Evolutionary conservation across 192 early-diverging fungal genomes (phyloP), one percentile per base, ranked within the genome.

Genomic region (Obelidium mucronatum): DNA sequence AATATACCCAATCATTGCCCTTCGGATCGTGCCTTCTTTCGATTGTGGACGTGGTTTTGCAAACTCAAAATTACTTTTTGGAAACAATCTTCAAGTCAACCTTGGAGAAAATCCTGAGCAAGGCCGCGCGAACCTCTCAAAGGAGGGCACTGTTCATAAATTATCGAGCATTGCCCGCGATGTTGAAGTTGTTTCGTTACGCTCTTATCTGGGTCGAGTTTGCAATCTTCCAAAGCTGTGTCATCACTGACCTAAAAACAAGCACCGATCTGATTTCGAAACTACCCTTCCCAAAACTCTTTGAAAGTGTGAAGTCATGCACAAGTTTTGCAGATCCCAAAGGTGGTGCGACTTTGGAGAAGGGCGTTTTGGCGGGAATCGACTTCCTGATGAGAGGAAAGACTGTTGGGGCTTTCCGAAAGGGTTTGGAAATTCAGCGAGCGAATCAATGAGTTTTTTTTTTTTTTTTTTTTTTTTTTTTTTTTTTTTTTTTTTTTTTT

Each of bases 271-370:
- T 13, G 30, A n/a, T 5, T 24, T 8, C 11, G 17, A 24, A 22
- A 5, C 54, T 71, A 6, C 69, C 69, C 1, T 33, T 71, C 36
- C 51, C 33, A 5, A 71, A 71, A 59, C 24, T 71, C 11, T 36
- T 34, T n/a, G 69, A 71, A 42, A 15, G 35, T 56, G 3, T 71
- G 31, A 48, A 40, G 3, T 54, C 69, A 34, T 54, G 17, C 40
- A 56, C 31, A 8, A 39, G 69, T 6, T 71, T 71, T 40, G 24
- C 24, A 35, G 53, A 64, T 24, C 34, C 39, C 5, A 0, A 17
- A 34, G 33, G 11, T 37, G 36, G 28, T 30, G 55, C 36, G 24
- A 71, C 69, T 0, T 19, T 71, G 48, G 69, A 58, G 28, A 71
- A 71, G 54, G 39, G 69, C 1, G 5, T 71, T 3, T 54, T 39